Conservation (phyloP, 192 early-diverging fungal species). For the Coemansia sp. region DNA sequence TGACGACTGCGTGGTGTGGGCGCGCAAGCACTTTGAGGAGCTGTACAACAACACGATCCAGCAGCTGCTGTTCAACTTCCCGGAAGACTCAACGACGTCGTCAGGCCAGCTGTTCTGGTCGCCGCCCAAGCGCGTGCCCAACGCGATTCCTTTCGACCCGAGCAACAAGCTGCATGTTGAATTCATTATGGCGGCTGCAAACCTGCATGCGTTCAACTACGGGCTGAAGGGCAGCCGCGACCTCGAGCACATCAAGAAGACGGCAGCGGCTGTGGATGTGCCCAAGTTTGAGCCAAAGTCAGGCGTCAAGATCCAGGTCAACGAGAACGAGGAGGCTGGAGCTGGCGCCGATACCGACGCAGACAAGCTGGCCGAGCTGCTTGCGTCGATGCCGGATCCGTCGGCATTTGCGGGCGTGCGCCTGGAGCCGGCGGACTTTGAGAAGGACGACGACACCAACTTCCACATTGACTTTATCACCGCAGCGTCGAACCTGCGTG, state of each 20-base stretch:
- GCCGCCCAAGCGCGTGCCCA: conserved; percentile 93
- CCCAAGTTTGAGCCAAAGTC: conserved; percentile 84
- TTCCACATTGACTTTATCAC: conserved; percentile 99
- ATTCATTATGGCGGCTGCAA: conserved; percentile 88
- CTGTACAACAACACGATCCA: conserved; percentile 88
- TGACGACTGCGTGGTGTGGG: conserved; percentile 92
- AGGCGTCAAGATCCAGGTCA: conserved; percentile 96
- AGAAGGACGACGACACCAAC: conserved; percentile 99
- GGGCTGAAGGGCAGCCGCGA: conserved; percentile 84
- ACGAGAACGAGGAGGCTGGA: conserved; percentile 76
- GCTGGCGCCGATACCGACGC: conserved; percentile 13
- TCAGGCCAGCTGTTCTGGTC: conserved; percentile 95
- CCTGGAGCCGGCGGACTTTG: conserved; percentile 90
- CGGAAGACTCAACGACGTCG: conserved; percentile 84
- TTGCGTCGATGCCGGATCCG: conserved; percentile 70
- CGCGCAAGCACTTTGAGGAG: conserved; percentile 90
- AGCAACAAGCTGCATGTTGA: conserved; percentile 72
- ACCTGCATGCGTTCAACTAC: conserved; percentile 96
- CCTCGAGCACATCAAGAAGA: conserved; percentile 63
- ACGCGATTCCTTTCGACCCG: conserved; percentile 75
- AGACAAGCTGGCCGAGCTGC: conserved; percentile 62
- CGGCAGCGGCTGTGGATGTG: conserved; percentile 62
- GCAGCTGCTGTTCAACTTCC: conserved; percentile 98
- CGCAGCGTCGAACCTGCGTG: conserved; percentile 93
- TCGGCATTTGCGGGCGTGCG: conserved; percentile 81